Conservation (phyloP, 768 basidiomycete genomes). For the Harrya chromipes region DNA sequence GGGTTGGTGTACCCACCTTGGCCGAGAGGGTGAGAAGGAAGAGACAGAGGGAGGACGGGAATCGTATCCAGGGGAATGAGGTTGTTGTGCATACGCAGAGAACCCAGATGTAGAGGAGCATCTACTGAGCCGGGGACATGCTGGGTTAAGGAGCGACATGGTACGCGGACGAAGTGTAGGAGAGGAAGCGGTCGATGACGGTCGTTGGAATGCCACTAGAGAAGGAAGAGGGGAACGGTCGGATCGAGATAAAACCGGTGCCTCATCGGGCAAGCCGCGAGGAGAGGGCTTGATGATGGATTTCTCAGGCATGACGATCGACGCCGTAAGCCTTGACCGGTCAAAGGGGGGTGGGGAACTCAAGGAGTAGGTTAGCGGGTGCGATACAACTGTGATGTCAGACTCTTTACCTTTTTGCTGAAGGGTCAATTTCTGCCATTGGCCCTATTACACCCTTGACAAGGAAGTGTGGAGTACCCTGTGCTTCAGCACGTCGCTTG, state of each 20-base stretch:
- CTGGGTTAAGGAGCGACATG: conserved; percentile 21
- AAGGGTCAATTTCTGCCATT: conserved; percentile 2
- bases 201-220: conserved; percentile 31
- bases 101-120: conserved; percentile 31
- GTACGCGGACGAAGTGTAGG: conserved; percentile 11
- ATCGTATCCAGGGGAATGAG: conserved; percentile 2
- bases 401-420: conserved; percentile 13
- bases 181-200: conserved; percentile 7
- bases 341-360: conserved; percentile 35
- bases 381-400: not conserved
- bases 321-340: conserved; percentile 40
- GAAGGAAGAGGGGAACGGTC: conserved; percentile 38
- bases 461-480: conserved; percentile 41
- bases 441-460: conserved; percentile 5
- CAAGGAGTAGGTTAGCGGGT: not conserved
- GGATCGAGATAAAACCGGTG: conserved; percentile 38
- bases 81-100: conserved; percentile 39
- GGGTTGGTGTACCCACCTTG: conserved; percentile 58
- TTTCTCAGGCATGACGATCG: conserved; percentile 54
- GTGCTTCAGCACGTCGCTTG: conserved; percentile 35
- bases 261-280: conserved; percentile 45
- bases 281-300: conserved; percentile 37
- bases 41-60: conserved; percentile 10
- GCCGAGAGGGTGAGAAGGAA: conserved; percentile 31
- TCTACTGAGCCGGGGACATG: conserved; percentile 30